Percentiles rank a stretch among this genome's conserved stretches.
phyloP scores from a whole-genome alignment of 192 early-diverging fungal genomes.

The Coemansia asiatica region DNA sequence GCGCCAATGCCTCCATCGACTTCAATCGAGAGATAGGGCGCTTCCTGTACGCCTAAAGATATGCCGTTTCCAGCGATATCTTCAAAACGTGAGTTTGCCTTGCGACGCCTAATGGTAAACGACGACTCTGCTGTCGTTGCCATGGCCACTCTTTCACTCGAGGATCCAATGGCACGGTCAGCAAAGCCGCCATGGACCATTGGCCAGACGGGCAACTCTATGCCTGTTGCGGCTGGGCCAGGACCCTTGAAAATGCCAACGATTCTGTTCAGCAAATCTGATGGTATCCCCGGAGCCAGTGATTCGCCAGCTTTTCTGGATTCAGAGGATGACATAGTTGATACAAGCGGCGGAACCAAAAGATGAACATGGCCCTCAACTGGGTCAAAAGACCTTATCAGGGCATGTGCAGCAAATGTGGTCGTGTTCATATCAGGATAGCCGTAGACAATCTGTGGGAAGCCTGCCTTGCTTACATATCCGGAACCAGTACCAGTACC shows the following conservation, averaged over 20 bases:
- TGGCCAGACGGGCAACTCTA: constrained; percentile 40
- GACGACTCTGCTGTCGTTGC: neutral
- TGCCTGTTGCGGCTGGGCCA: constrained; percentile 24
- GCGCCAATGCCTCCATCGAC: constrained; percentile 46
- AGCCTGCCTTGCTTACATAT: neutral
- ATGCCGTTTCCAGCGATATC: neutral
- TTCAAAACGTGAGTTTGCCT: neutral
- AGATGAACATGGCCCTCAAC: constrained; percentile 57
- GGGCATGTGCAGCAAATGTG: constrained; percentile 62
- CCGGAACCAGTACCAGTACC: neutral
- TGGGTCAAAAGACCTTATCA: constrained; percentile 69
- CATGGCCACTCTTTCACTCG: constrained; percentile 1
- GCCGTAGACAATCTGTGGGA: constrained; percentile 51
- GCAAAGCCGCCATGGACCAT: constrained; percentile 45
- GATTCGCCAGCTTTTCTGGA: neutral
- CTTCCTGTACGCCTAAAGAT: constrained; percentile 41
- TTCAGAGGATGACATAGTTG: neutral
- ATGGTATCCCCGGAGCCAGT: too few species aligned
- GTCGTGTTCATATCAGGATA: constrained; percentile 40
- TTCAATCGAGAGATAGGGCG: constrained; percentile 48
- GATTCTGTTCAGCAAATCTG: constrained; percentile 23
- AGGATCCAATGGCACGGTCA: constrained; percentile 42
- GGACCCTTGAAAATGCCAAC: constrained; percentile 46
- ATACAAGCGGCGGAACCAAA: constrained; percentile 52
- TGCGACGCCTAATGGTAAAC: too few species aligned